A percentile compares a stretch with the other conserved stretches of the same genome.
Evolutionary conservation across 2,329 filamentous ascomycete species (phyloP).

Genomic region (Alternaria incomplexa): DNA sequence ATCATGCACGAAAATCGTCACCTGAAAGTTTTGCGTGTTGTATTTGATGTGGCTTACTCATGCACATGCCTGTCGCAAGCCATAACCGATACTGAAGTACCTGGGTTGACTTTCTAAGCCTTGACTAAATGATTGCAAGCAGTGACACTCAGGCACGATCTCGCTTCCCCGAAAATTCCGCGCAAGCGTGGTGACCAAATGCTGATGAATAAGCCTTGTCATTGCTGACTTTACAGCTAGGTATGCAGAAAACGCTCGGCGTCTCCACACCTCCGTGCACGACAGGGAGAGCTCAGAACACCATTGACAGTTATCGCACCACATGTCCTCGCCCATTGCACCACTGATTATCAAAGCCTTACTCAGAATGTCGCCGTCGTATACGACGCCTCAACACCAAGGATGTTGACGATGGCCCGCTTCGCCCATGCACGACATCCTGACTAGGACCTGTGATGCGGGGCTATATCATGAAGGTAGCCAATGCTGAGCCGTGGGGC

Average conservation of each 20-base stretch:
- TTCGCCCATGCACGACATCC: not conserved
- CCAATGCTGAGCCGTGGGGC: not conserved
- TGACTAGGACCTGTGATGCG: not conserved
- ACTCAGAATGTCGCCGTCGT: constrained; percentile 10
- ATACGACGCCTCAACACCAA: not conserved
- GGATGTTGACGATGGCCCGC: not conserved
- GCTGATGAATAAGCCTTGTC: constrained; percentile 27
- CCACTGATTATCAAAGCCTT: constrained; percentile 29
- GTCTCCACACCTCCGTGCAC: constrained; percentile 6
- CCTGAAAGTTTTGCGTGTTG: not conserved
- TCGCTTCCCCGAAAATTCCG: not conserved
- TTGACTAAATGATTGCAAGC: constrained; percentile 12
- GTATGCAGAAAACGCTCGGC: constrained; percentile 11
- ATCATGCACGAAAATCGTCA: not conserved
- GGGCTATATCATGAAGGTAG: not conserved
- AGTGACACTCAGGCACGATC: not conserved
- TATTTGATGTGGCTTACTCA: not conserved
- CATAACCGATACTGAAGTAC: not conserved
- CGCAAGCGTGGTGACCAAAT: constrained; percentile 6
- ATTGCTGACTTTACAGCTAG: constrained; percentile 24
- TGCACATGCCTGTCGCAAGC: not conserved
- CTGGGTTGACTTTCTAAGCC: constrained; percentile 9
- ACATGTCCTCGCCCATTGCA: not conserved
- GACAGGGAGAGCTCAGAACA: not conserved
- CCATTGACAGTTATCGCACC: not conserved